phyloP scores from a whole-genome alignment of 371 early-diverging fungal species.

The Catenaria anguillulae region DNA sequence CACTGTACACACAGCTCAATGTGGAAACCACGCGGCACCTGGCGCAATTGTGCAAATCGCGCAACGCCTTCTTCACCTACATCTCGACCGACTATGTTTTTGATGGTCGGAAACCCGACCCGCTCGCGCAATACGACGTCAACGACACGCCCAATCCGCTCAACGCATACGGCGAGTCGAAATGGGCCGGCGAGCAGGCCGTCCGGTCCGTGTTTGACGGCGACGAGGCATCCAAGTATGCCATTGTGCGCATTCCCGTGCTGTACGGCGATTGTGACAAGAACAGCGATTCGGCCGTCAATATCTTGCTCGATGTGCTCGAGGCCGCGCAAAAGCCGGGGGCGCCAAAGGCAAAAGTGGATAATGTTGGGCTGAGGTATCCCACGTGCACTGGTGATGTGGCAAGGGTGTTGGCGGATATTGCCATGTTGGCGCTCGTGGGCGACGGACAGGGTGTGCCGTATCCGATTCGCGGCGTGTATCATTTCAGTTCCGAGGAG shows the following conservation, averaged over 20 bases:
- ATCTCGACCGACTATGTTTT: slow-evolving; percentile 88
- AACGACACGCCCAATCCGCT: slow-evolving; percentile 56
- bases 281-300: slow-evolving; percentile 60
- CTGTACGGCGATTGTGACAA: slow-evolving; percentile 50
- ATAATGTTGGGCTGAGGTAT: slow-evolving; percentile 51
- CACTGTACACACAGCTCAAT: slow-evolving; percentile 47
- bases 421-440: neutral
- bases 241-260: slow-evolving; percentile 63
- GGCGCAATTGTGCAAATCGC: slow-evolving; percentile 31
- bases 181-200: slow-evolving; percentile 38
- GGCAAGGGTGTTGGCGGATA: slow-evolving; percentile 9
- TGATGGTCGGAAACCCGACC: slow-evolving; percentile 63
- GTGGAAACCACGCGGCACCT: slow-evolving; percentile 42
- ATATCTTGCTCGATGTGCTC: slow-evolving; percentile 45
- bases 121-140: slow-evolving; percentile 34
- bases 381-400: slow-evolving; percentile 55
- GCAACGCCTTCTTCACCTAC: slow-evolving; percentile 46
- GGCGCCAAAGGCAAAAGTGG: slow-evolving; percentile 30
- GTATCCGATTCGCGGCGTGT: slow-evolving; percentile 47
- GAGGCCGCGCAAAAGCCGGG: slow-evolving; percentile 19
- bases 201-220: slow-evolving; percentile 20
- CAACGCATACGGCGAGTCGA: slow-evolving; percentile 49
- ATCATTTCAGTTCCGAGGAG: slow-evolving; percentile 46
- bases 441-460: slow-evolving; percentile 1
- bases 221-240: slow-evolving; percentile 31